Evolutionary conservation across 2,329 filamentous ascomycete genomes (phyloP), one percentile per base, ranked within the genome.

Genomic region (Talaromyces piceae): DNA sequence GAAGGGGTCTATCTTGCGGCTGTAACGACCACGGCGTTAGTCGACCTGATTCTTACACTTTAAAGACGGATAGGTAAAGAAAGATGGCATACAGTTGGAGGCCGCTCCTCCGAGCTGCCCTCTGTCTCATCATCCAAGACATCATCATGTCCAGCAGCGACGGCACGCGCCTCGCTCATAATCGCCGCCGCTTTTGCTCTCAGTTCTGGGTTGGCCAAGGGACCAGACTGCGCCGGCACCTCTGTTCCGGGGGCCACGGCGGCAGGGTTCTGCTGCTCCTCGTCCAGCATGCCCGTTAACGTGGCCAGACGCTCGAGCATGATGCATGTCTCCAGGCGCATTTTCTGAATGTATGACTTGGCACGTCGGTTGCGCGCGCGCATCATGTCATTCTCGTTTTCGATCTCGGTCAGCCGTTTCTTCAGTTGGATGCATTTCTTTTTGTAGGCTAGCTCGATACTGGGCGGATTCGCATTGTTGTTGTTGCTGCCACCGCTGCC

Each of bases 361-460:
- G 95, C 81, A 45, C 91, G 86, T 37, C 80, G 77, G 57, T 95
- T 86, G 47, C 89, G 86, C 49, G 88, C 75, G 49, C 88, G 82
- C 44, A 88, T 86, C 52, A 87, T 81, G 61, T 95, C 90, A 68
- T 96, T 96, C 64, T 89, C 86, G 54, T 89, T 84, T 67, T 97
- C 91, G 61, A 97, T 88, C 67, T 96, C 91, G 67, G 84, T 87
- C 57, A 93, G 88, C 55, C 93, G 87, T 61, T 88, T 87, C 73
- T 94, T 94, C 20, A 98, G 81, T 61, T 94, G 87, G 66, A 96
- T 89, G 70, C 91, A 97, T 81, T 98, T 97, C 58, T 88, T 83
- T 63, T 93, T 90, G 72, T 97, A 98, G 47, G 91, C 91, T 67
- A 91, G 86, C 71, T 98, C 91, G 56, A 97, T 90, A 13, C 90